These are phyloP conservation scores for Guadua angustifolia DNA, from an alignment of 176 grass and related monocot species.

Conservation along the genomic window DNA sequence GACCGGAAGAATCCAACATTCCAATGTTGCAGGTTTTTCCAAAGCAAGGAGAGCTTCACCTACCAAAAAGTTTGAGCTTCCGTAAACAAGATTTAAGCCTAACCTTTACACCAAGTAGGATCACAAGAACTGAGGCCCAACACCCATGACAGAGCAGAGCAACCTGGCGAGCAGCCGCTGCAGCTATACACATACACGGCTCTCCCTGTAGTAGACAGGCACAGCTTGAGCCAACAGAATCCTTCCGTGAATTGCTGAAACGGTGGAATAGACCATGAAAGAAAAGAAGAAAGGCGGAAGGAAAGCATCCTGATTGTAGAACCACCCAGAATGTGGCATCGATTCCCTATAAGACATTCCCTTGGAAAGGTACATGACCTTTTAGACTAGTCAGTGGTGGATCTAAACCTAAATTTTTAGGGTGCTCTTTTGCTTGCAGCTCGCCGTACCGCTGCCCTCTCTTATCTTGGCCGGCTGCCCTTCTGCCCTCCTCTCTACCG, in stretches of 20 bases:
- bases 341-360: slow-evolving; percentile 32
- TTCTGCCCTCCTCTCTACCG: too few species aligned
- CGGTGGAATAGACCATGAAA: background rate
- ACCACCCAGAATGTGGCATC: background rate
- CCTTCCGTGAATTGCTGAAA: background rate
- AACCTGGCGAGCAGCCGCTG: slow-evolving; percentile 2
- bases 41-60: background rate
- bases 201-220: background rate
- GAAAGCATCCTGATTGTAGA: slow-evolving; percentile 5
- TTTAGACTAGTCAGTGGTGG: too few species aligned
- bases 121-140: background rate
- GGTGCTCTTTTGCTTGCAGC: too few species aligned
- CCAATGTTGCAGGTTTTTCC: background rate
- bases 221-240: background rate
- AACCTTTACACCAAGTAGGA: background rate
- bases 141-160: background rate
- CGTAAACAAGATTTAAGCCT: background rate
- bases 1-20: background rate
- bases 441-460: too few species aligned
- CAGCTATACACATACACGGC: background rate
- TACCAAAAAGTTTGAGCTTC: background rate
- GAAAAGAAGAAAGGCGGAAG: background rate
- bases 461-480: too few species aligned
- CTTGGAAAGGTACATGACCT: background rate
- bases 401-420: too few species aligned